Base-by-base conservation (phyloP, 2,329 filamentous ascomycete genomes). In the Fusarium longipes region DNA sequence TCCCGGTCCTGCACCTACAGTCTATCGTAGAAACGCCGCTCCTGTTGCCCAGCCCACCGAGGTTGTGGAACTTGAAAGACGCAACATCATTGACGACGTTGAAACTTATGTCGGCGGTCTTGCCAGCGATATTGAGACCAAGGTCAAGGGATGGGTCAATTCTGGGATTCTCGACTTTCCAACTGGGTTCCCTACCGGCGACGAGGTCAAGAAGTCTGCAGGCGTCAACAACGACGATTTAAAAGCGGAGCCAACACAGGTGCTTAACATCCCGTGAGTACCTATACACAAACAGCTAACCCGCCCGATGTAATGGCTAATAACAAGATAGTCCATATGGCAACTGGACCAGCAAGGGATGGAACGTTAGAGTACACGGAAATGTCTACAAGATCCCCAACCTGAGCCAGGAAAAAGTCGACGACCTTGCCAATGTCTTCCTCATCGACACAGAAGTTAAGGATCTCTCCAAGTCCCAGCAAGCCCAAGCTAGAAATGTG, bases 361-460 rank as follows among this genome's bases (percentile, higher is more conserved):
- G 92, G 92, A 92, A 89, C 65, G 83, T 93, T 5, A 85, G 91
- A 27, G 87, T 93, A 65, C 91, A 91, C 68, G 92, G 91, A 69
- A 93, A 93, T 72, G 89, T 93, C n/a, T 94, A 89, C 82, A 93
- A 93, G 77, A 86, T 91, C 64, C 91, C 91, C 2, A 86, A 91
- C 60, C 89, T 91, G 32, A 85, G 84, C 2, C 82, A 87, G 68
- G 80, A 82, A 32, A 91, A 87, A 69, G 80, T 94, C 43, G 85
- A 94, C 68, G 82, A 89, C 35, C 81, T 93, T 5, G 89, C 91
- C 57, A 88, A 93, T 67, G 77, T 87, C 30, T 93, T 93, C 77
- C 82, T 94, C 11, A 84, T 93, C 59, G 89, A 84, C 48, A 87
- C 86, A 8, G 83, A 84, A 54, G 84, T 93, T 33, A 76, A 85